Evolutionary conservation across 306 rosid genomes (phyloP).

Genomic region (Lathyrus tuberosus): DNA sequence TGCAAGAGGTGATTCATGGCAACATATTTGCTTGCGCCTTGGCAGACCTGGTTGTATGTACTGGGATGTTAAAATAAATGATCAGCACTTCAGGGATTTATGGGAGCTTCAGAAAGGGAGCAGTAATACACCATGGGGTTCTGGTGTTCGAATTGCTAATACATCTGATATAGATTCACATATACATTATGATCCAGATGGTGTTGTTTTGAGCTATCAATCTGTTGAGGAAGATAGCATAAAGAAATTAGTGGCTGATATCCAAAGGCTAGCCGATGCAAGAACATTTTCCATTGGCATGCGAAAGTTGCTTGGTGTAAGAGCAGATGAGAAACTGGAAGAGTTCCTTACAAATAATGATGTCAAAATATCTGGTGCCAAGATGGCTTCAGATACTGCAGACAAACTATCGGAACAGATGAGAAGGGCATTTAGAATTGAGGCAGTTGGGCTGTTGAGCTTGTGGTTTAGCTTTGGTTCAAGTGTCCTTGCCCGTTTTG

Average conservation of each 20-base stretch:
- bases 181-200: constrained; percentile 93
- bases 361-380: constrained; percentile 63
- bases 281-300: constrained; percentile 95
- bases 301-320: constrained; percentile 87
- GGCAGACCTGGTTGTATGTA: constrained; percentile 97
- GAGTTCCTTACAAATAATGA: constrained; percentile 62
- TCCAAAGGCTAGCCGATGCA: constrained; percentile 93
- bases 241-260: constrained; percentile 89
- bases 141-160: constrained; percentile 95
- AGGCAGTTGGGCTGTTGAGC: constrained; percentile 97
- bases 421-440: constrained; percentile 91
- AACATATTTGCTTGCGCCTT: constrained; percentile 89
- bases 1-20: constrained; percentile 92
- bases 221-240: constrained; percentile 91
- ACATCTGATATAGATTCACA: constrained; percentile 96
- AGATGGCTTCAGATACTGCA: constrained; percentile 61
- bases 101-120: constrained; percentile 99
- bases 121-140: constrained; percentile 83
- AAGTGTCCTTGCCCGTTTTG: constrained; percentile 92
- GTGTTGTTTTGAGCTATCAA: constrained; percentile 92
- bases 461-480: constrained; percentile 99
- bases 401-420: constrained; percentile 89
- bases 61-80: constrained; percentile 98
- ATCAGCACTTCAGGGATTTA: constrained; percentile 93
- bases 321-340: constrained; percentile 80